Base-by-base conservation (phyloP, 768 basidiomycete genomes). In the Coprinopsis strossmayeri region DNA sequence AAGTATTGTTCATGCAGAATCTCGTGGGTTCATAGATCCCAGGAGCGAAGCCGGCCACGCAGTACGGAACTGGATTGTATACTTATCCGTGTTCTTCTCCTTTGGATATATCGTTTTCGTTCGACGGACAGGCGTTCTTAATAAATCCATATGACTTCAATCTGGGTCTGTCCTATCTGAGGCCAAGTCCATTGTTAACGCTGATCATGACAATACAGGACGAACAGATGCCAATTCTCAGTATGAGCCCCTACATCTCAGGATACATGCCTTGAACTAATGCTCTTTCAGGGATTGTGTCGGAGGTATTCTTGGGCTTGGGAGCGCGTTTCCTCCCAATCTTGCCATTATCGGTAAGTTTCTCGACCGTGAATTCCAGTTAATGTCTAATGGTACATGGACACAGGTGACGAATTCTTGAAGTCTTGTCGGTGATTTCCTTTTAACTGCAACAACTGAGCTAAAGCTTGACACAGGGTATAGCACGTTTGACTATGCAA, bases 401-500 rank as follows among this genome's bases (percentile, higher is more conserved):
- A 39, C 27, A 20, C 51, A 76, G 76, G 79, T 1, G 81, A 76
- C 59, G 75, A 72, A 55, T 84, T 86, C 57, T 58, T 84, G 39
- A 86, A 85, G 65, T 81, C 78, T 9, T 86, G 84, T 80, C 51
- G 59, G 78, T 27, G 37, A 27, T 28, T 46, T 21, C 21, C 45
- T 23, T 38, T 24, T 34, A 46, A 25, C 45, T 30, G 26, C 30
- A 17, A 28, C 45, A 34, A 34, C 46, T 32, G 23, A 10, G 34
- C 23, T 45, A 27, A 51, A 26, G 43, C 50, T 3, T 23, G 45
- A 25, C 23, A 24, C 48, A 84, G 81, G 80, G 76, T 79, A 84
- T 57, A 67, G 76, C 3, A 67, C 74, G 21, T 85, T 73, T 56
- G 83, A 84, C 60, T 81, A 82, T 51, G 68, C 74, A 3, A 68